Conservation (phyloP, 192 early-diverging fungal genomes). For the Coemansia sp. region DNA sequence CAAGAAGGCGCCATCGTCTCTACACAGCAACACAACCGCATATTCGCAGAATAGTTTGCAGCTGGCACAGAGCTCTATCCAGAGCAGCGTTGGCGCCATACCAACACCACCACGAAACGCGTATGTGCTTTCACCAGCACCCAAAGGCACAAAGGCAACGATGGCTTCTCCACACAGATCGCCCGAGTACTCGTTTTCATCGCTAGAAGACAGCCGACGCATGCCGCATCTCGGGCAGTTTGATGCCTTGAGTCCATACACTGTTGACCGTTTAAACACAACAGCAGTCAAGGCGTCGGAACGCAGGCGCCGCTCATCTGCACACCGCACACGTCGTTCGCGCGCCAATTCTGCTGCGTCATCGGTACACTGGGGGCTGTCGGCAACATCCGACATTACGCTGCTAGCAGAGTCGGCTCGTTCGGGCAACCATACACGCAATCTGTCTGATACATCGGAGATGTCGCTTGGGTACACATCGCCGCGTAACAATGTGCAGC, state of each 20-base stretch:
- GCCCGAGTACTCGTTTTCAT: conserved; percentile 38
- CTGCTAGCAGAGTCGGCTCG: conserved; percentile 21
- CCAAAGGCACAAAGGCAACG: not conserved
- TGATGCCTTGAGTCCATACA: conserved; percentile 45
- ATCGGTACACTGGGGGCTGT: conserved; percentile 24
- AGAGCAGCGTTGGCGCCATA: conserved; percentile 8
- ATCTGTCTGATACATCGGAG: conserved; percentile 34
- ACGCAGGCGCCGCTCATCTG: conserved; percentile 44
- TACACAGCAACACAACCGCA: conserved; percentile 10
- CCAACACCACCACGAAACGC: conserved; percentile 1
- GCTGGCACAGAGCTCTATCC: conserved; percentile 13
- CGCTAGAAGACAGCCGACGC: conserved; percentile 35
- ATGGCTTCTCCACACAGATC: conserved; percentile 24
- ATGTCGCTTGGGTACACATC: conserved; percentile 10
- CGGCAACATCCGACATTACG: conserved; percentile 31
- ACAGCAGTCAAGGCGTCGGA: conserved; percentile 46
- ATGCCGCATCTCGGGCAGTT: conserved; percentile 25
- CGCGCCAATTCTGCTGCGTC: conserved; percentile 35
- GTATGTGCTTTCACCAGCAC: not conserved
- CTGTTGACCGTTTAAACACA: conserved; percentile 33
- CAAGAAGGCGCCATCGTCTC: conserved; percentile 25
- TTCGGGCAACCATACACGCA: conserved; percentile 24
- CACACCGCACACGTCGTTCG: conserved; percentile 22
- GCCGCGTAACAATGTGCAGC: conserved; percentile 5
- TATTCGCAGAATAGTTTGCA: conserved; percentile 22